Percentiles rank a stretch among this genome's conserved stretches.
These are phyloP conservation scores for Halophytophthora polymorphica DNA, from an alignment of 352 stramenopile genomes.

Conservation along the genomic window DNA sequence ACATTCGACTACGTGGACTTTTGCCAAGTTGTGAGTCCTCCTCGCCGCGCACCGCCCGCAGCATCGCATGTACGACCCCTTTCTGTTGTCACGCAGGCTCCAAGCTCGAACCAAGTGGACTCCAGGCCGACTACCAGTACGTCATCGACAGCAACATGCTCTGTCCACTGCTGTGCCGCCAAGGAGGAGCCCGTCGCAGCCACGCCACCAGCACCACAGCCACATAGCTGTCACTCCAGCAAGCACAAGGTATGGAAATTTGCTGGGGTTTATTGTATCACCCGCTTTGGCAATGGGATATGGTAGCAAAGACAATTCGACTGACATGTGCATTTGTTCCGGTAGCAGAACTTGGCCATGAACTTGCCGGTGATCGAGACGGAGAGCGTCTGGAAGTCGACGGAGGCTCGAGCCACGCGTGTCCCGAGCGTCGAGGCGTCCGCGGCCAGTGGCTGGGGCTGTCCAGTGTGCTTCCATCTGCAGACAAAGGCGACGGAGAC, in stretches of 20 bases:
- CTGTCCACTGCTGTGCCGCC: no score
- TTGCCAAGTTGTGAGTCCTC: slow-evolving; percentile 30
- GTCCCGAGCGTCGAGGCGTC: slow-evolving; percentile 8
- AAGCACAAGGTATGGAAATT: no score
- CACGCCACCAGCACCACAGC: no score
- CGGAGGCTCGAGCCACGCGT: slow-evolving; percentile 5
- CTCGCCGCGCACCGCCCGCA: slow-evolving; percentile 7
- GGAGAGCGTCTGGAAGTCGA: slow-evolving; percentile 14
- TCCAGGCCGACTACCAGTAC: neutral
- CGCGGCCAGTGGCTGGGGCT: slow-evolving; percentile 38
- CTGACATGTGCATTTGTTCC: neutral
- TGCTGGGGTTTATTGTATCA: no score
- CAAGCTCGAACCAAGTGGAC: neutral
- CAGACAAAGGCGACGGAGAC: slow-evolving; percentile 41
- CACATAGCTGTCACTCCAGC: no score
- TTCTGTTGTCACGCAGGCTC: slow-evolving; percentile 4
- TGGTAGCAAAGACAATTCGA: neutral
- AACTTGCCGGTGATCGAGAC: slow-evolving; percentile 27
- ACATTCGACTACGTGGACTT: slow-evolving; percentile 80
- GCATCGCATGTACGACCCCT: slow-evolving; percentile 10
- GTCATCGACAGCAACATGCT: neutral
- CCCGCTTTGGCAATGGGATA: no score
- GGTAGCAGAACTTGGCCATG: slow-evolving; percentile 19
- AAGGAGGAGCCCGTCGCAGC: no score
- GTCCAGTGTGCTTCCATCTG: slow-evolving; percentile 66